A percentile compares a stretch with the other conserved stretches of the same genome.
phyloP scores from a whole-genome alignment of 495 filamentous ascomycete genomes.

The Hypoxylon subgilvum region DNA sequence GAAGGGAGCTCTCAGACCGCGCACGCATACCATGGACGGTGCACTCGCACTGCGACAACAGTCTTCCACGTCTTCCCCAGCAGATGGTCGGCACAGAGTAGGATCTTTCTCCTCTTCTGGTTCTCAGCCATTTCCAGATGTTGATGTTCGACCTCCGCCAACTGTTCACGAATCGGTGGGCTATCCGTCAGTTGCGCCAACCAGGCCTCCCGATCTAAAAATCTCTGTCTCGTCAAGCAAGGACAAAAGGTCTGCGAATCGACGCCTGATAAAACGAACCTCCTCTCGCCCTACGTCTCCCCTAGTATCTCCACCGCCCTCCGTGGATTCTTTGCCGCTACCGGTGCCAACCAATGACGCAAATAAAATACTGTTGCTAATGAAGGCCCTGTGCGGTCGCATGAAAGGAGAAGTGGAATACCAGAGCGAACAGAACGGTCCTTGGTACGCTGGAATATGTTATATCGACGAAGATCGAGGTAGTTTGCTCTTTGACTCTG shows the following conservation, averaged over 20 bases:
- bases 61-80: constrained; percentile 35
- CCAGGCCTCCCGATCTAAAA: constrained; percentile 47
- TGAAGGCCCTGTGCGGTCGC: constrained; percentile 70
- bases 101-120: constrained; percentile 61
- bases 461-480: constrained; percentile 72
- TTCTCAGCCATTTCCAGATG: constrained; percentile 47
- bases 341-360: constrained; percentile 67
- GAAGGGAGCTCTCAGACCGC: constrained; percentile 49
- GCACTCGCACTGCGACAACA: constrained; percentile 51
- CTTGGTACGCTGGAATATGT: constrained; percentile 67
- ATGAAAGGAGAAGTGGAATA: constrained; percentile 76
- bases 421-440: constrained; percentile 57
- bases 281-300: constrained; percentile 59
- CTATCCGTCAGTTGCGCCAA: constrained; percentile 42
- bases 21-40: constrained; percentile 61
- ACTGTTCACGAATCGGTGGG: constrained; percentile 48
- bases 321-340: constrained; percentile 59
- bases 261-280: constrained; percentile 56
- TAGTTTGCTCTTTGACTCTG: constrained; percentile 66
- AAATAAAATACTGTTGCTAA: constrained; percentile 67
- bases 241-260: constrained; percentile 49
- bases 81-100: constrained; percentile 55
- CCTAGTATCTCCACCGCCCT: constrained; percentile 51
- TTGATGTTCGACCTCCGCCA: constrained; percentile 45
- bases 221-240: constrained; percentile 47